Percentiles rank a stretch among this genome's conserved stretches.
phyloP scores from a whole-genome alignment of 768 basidiomycete species.

The Panus rudis region DNA sequence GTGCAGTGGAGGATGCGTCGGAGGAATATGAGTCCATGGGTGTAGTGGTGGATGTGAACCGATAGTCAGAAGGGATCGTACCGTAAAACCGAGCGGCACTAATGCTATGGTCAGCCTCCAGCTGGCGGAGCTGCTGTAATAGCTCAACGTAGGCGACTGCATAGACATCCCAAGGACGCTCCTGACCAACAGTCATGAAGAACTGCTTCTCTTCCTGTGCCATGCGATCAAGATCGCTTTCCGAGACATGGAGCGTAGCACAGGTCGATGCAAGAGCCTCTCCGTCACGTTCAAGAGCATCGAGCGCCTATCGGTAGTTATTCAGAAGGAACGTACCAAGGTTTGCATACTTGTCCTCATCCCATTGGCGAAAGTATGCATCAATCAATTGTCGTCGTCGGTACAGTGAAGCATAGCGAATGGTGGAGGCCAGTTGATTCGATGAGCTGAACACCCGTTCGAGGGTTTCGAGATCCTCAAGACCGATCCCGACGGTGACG shows the following conservation, averaged over 20 bases:
- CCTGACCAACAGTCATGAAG: slow-evolving; percentile 21
- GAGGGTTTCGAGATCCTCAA: slow-evolving; percentile 29
- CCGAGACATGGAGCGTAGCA: slow-evolving; percentile 8
- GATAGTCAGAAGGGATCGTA: too few species aligned
- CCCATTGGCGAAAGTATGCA: slow-evolving; percentile 11
- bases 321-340: slow-evolving; percentile 19
- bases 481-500: slow-evolving; percentile 22
- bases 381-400: slow-evolving; percentile 8
- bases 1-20: too few species aligned
- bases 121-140: slow-evolving; percentile 20
- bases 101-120: too few species aligned
- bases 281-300: slow-evolving; percentile 16
- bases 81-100: too few species aligned
- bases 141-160: slow-evolving; percentile 28
- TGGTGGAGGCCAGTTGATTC: slow-evolving; percentile 18
- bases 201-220: slow-evolving; percentile 19
- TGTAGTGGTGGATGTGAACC: too few species aligned
- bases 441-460: slow-evolving; percentile 28
- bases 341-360: slow-evolving; percentile 20
- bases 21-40: too few species aligned
- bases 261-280: slow-evolving; percentile 11
- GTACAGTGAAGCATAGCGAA: slow-evolving; percentile 8
- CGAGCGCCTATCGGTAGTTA: slow-evolving; percentile 27
- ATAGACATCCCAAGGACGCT: slow-evolving; percentile 21
- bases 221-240: slow-evolving; percentile 17